A percentile compares a stretch with the other conserved stretches of the same genome.
These are phyloP conservation scores for Lyophyllum atratum DNA, from an alignment of 768 basidiomycete genomes.

Conservation along the genomic window DNA sequence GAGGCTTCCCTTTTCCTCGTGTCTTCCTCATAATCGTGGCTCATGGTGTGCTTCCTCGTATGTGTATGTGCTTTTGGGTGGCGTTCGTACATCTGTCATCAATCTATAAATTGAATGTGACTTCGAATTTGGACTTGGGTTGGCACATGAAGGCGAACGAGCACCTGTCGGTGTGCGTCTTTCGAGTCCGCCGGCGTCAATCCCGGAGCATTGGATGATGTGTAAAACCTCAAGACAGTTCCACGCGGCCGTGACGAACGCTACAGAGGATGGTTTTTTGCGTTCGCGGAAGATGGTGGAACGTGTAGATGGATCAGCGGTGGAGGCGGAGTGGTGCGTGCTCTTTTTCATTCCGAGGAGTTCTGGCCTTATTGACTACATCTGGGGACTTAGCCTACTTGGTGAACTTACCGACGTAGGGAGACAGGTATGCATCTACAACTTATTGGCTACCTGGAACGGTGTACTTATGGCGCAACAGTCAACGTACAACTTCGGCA, in stretches of 20 bases:
- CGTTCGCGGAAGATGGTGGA: slow-evolving; percentile 55
- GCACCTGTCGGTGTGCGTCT: slow-evolving; percentile 75
- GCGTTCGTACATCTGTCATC: background rate
- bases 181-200: slow-evolving; percentile 57
- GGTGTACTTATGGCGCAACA: slow-evolving; percentile 22
- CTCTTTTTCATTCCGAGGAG: background rate
- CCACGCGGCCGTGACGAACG: slow-evolving; percentile 41
- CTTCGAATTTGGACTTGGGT: background rate
- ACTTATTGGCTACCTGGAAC: background rate
- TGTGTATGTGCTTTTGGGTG: background rate
- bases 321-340: slow-evolving; percentile 66
- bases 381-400: slow-evolving; percentile 47
- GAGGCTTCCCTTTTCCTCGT: slow-evolving; percentile 19
- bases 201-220: slow-evolving; percentile 71
- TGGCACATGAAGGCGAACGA: slow-evolving; percentile 57
- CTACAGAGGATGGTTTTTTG: slow-evolving; percentile 30
- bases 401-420: slow-evolving; percentile 76
- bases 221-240: slow-evolving; percentile 58
- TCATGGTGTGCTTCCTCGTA: background rate
- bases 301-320: slow-evolving; percentile 50
- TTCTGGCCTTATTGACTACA: background rate
- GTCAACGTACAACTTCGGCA: slow-evolving; percentile 70
- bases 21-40: background rate
- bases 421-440: slow-evolving; percentile 45
- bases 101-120: background rate